These are phyloP conservation scores for Ambispora gerdemannii DNA, from an alignment of 192 early-diverging fungal genomes.

Conservation along the genomic window DNA sequence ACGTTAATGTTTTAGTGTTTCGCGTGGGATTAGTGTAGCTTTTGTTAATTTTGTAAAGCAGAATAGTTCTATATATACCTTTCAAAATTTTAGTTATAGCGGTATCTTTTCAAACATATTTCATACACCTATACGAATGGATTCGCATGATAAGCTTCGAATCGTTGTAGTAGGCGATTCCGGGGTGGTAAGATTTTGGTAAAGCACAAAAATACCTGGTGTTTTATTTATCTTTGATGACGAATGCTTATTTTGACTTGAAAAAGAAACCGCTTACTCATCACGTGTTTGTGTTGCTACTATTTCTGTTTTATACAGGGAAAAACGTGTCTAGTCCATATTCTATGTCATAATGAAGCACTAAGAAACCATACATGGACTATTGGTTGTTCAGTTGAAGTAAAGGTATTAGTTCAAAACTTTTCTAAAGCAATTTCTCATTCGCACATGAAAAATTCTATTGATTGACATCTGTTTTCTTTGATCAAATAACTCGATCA, in stretches of 20 bases:
- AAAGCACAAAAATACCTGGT: too few species aligned
- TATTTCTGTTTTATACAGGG: conserved; percentile 32
- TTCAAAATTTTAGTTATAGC: too few species aligned
- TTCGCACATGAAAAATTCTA: conserved; percentile 3
- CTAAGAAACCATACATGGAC: conserved; percentile 39
- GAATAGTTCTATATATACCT: too few species aligned
- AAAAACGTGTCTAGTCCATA: conserved; percentile 53
- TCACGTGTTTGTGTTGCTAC: too few species aligned
- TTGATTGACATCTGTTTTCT: conserved; percentile 1
- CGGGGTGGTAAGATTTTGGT: conserved; percentile 23
- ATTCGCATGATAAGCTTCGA: conserved; percentile 18
- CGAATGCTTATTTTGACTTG: too few species aligned
- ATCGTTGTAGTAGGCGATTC: conserved; percentile 28
- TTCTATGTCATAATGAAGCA: conserved; percentile 48
- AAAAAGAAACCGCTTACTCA: too few species aligned
- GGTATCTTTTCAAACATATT: too few species aligned
- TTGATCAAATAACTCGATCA: too few species aligned
- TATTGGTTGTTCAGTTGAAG: conserved; percentile 51
- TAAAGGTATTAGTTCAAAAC: conserved; percentile 38
- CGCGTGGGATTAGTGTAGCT: too few species aligned
- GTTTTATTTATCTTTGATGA: not conserved
- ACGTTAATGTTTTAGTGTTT: too few species aligned
- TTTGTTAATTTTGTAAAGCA: too few species aligned
- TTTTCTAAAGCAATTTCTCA: not conserved
- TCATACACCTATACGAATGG: too few species aligned